phyloP scores from a whole-genome alignment of 768 basidiomycete genomes.

The Dioszegia aurantiaca region DNA sequence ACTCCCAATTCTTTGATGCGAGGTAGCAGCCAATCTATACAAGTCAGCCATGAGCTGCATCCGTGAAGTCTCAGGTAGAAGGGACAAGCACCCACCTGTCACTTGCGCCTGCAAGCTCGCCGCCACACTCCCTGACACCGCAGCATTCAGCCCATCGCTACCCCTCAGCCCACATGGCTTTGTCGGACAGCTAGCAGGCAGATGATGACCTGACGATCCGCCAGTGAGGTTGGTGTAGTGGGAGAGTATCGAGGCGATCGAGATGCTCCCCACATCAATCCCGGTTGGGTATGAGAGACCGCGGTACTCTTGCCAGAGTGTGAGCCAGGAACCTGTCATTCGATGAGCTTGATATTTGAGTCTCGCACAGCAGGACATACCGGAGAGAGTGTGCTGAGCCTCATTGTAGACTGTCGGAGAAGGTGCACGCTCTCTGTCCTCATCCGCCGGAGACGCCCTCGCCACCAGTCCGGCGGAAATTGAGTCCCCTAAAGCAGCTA shows the following conservation, averaged over 20 bases:
- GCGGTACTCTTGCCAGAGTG: conserved; percentile 25
- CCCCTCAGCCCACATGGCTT: conserved; percentile 16
- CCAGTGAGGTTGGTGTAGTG: conserved; percentile 25
- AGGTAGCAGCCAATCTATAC: conserved; percentile 40
- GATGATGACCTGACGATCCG: conserved; percentile 25
- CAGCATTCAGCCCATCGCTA: conserved; percentile 44
- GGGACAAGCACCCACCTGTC: conserved; percentile 24
- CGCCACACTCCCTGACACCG: conserved; percentile 37
- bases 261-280: conserved; percentile 24
- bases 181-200: conserved; percentile 20
- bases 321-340: neutral
- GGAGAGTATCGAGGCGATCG: conserved; percentile 30
- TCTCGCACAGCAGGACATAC: neutral
- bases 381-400: neutral
- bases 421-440: neutral
- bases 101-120: conserved; percentile 34
- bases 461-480: conserved; percentile 51
- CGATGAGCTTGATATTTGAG: neutral
- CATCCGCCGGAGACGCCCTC: conserved; percentile 16
- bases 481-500: conserved; percentile 52
- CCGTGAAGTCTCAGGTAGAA: neutral
- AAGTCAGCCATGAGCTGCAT: conserved; percentile 15
- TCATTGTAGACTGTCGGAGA: neutral
- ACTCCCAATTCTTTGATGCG: conserved; percentile 25
- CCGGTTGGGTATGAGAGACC: conserved; percentile 39